Evolutionary conservation across 1,139 yeast species (phyloP), one percentile per base, ranked within the genome.

Genomic region (Kurtzmaniella quercitrusa): DNA sequence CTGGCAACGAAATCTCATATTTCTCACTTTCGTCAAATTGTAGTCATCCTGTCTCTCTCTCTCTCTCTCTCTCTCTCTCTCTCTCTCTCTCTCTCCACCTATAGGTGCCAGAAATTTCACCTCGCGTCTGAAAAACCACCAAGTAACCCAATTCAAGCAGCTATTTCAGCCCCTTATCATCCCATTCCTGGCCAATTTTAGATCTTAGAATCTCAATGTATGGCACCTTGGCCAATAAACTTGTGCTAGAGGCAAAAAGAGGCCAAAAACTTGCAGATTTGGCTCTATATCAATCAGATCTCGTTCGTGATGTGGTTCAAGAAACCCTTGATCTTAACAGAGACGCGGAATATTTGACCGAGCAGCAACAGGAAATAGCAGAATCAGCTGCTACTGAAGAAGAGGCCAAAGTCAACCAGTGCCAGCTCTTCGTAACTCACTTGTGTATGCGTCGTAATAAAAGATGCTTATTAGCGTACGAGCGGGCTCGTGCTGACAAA

Each of bases 371-470:
- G 37, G 38, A 46, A 37, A 46, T 50, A n/a, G 55, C 54, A 5
- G 58, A 54, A n/a, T 55, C 50, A 11, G 48, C 45, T 15, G 54
- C 63, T 37, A 60, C 50, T 47, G 70, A 64, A 41, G 69, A 66
- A 34, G 67, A 67, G 43, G 66, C 63, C 46, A 75, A 78, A 49
- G 70, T 79, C 36, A 73, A 75, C 45, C 81, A 81, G 49, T 85
- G 95, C 50, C 91, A 87, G 47, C 62, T 85, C 39, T 86, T 90
- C 57, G 93, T 91, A 2, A 81, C 89, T n/a, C 85, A 83, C 51
- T 64, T 89, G 38, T 83, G 89, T 37, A 82, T 90, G 82, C 75
- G 93, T 47, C 69, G 98, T 44, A 90, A 93, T 63, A 93, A 93
- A 60, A 70, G 98, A 46, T 90, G 97, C 59, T 60, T 93, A 33